Percentiles rank a stretch among this genome's conserved stretches.
phyloP scores from a whole-genome alignment of 139 green algal species.

The Haematococcus sp. region DNA sequence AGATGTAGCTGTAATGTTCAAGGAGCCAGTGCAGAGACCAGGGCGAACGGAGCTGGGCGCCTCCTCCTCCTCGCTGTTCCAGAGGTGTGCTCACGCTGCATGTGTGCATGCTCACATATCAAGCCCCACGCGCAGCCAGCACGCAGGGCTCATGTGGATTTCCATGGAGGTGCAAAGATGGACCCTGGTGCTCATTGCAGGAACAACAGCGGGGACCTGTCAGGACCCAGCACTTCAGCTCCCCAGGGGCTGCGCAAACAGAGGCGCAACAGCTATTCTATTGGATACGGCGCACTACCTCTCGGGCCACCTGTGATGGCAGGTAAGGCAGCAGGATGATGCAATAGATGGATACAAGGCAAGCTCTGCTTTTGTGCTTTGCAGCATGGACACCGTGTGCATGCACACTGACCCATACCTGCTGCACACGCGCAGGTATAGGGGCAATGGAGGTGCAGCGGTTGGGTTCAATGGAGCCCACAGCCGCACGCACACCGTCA shows the following conservation, averaged over 20 bases:
- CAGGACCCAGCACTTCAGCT: background rate
- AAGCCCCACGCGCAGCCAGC: too few species aligned
- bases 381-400: background rate
- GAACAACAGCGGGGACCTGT: background rate
- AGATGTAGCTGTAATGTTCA: too few species aligned
- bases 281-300: background rate
- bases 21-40: too few species aligned
- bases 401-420: too few species aligned
- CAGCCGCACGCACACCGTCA: too few species aligned
- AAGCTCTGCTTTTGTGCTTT: background rate
- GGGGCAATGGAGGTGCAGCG: too few species aligned
- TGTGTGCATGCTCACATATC: too few species aligned
- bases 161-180: too few species aligned
- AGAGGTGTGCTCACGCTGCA: too few species aligned
- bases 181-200: background rate
- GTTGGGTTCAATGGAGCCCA: too few species aligned
- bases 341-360: background rate
- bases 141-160: too few species aligned
- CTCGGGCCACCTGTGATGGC: background rate
- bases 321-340: background rate
- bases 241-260: slow-evolving; percentile 1
- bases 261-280: slow-evolving; percentile 6
- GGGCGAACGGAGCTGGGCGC: background rate
- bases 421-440: too few species aligned
- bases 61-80: background rate